Evolutionary conservation across 352 stramenopile genomes (phyloP).

Genomic region (Aphanomyces stellatus): DNA sequence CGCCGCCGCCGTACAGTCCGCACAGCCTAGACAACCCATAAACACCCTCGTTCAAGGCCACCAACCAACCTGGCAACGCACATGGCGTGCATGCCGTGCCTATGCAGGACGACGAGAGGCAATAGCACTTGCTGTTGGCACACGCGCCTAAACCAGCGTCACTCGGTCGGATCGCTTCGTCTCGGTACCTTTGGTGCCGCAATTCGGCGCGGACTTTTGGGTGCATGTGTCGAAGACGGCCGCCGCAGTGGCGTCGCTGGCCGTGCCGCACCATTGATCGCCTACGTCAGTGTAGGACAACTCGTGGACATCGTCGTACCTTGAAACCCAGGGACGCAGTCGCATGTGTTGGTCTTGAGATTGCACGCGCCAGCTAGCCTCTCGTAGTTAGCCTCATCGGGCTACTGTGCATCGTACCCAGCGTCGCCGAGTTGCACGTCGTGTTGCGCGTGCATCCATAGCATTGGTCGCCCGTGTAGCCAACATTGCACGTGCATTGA

Average conservation of each 20-base stretch:
- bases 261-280: neutral
- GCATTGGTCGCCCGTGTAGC: conserved; percentile 7
- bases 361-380: conserved; percentile 6
- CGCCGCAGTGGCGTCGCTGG: neutral
- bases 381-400: neutral
- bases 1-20: neutral
- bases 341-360: conserved; percentile 14
- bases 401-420: neutral
- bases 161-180: neutral
- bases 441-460: neutral
- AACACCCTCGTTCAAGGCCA: neutral
- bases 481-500: conserved; percentile 6
- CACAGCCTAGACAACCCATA: neutral
- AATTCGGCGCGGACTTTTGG: neutral
- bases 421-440: conserved; percentile 3
- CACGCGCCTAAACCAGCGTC: neutral
- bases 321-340: neutral
- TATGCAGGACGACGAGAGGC: neutral
- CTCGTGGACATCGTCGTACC: neutral
- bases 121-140: neutral
- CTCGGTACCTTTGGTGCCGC: neutral
- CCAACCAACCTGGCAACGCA: neutral
- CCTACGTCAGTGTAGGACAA: neutral
- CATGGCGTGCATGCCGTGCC: neutral
- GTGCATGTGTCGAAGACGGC: neutral